phyloP scores from a whole-genome alignment of 768 basidiomycete species.

The Rickenella mellea region DNA sequence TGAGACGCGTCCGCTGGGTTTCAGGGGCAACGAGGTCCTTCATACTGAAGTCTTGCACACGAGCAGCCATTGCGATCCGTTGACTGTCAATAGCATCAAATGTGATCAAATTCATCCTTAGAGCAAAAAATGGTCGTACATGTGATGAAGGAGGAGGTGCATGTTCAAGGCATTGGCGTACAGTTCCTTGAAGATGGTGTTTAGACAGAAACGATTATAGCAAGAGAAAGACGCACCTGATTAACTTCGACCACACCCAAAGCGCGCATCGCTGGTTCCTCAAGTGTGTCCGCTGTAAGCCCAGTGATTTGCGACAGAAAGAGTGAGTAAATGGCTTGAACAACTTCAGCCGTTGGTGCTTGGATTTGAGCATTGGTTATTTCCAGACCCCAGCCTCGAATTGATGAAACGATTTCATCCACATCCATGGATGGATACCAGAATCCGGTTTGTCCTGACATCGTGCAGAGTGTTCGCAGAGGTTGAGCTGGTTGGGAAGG shows the following conservation, averaged over 20 bases:
- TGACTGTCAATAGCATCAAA: conserved; percentile 26
- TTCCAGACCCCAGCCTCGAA: conserved; percentile 60
- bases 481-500: conserved; percentile 60
- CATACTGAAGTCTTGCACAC: conserved; percentile 68
- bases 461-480: conserved; percentile 12
- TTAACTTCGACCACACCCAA: conserved; percentile 43
- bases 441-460: background rate
- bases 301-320: conserved; percentile 67
- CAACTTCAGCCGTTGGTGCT: conserved; percentile 61
- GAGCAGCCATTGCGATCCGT: conserved; percentile 64
- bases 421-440: conserved; percentile 1
- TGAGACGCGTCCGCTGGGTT: conserved; percentile 58
- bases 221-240: conserved; percentile 30
- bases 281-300: conserved; percentile 47
- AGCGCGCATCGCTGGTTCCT: conserved; percentile 47
- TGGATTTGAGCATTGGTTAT: conserved; percentile 60
- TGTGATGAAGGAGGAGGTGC: conserved; percentile 60
- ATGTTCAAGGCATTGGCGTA: conserved; percentile 48
- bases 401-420: conserved; percentile 50
- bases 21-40: conserved; percentile 70
- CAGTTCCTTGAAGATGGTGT: conserved; percentile 41
- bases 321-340: conserved; percentile 56
- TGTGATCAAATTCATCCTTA: background rate
- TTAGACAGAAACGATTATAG: background rate
- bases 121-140: conserved; percentile 27